Conservation (phyloP, 441 rosid species). For the Eutrema salsugineum region DNA sequence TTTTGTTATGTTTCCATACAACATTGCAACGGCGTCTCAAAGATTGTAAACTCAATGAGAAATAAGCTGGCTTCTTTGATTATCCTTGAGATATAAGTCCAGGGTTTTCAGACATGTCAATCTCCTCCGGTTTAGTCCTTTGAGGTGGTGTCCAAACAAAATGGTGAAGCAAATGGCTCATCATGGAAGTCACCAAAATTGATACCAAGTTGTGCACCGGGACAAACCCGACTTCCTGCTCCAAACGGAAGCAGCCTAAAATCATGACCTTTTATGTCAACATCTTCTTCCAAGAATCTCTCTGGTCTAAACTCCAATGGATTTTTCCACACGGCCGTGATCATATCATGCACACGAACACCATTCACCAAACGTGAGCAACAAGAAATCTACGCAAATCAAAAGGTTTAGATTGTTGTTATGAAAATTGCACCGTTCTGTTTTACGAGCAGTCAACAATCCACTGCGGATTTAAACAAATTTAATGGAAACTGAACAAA, state of each 20-base stretch:
- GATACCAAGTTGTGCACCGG: constrained; percentile 86
- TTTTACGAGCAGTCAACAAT: too few species aligned
- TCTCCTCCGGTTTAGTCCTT: constrained; percentile 58
- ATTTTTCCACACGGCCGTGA: constrained; percentile 77
- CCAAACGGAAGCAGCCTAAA: constrained; percentile 84
- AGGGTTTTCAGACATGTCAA: constrained; percentile 79
- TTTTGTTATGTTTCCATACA: too few species aligned
- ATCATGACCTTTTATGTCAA: constrained; percentile 92
- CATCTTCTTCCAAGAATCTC: constrained; percentile 85
- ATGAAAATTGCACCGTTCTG: too few species aligned
- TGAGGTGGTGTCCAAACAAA: constrained; percentile 63
- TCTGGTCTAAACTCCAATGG: constrained; percentile 80
- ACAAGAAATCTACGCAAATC: constrained; percentile 2
- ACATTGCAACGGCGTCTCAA: too few species aligned
- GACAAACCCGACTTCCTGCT: constrained; percentile 87
- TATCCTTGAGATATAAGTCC: constrained; percentile 63
- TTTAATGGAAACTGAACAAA: too few species aligned
- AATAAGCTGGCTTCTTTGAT: too few species aligned
- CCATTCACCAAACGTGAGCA: not conserved
- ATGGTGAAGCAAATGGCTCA: constrained; percentile 85
- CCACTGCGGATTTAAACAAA: too few species aligned
- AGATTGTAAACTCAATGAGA: too few species aligned
- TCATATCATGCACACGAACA: constrained; percentile 79
- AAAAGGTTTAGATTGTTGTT: too few species aligned
- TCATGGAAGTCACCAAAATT: constrained; percentile 81